Conservation (phyloP, 2,329 filamentous ascomycete species). For the Ophioceras dolichostomum region DNA sequence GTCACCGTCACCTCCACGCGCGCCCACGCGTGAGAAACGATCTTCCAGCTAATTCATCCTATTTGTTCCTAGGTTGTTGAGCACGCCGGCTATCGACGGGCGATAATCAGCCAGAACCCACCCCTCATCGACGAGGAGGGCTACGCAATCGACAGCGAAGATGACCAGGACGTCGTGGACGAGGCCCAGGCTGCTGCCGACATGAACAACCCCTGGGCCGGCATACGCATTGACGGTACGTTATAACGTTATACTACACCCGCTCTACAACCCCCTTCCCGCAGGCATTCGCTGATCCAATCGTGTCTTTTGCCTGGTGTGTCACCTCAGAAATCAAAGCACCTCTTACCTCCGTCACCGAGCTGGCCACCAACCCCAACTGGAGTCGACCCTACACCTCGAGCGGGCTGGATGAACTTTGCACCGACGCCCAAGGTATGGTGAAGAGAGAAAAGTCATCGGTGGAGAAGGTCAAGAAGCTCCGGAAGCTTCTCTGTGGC, state of each 20-base stretch:
- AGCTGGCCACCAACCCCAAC: constrained; percentile 62
- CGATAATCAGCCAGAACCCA: constrained; percentile 64
- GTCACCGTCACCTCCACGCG: no score
- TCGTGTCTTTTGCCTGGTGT: no score
- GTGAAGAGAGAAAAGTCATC: constrained; percentile 64
- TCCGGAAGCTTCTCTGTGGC: constrained; percentile 62
- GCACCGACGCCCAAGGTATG: constrained; percentile 54
- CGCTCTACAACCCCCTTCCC: no score
- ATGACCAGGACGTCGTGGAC: constrained; percentile 51
- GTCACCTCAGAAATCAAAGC: constrained; percentile 51
- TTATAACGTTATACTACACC: no score
- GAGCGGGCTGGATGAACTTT: constrained; percentile 59
- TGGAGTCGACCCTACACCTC: constrained; percentile 65
- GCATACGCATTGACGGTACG: constrained; percentile 59
- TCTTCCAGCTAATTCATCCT: no score
- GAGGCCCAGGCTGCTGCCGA: constrained; percentile 51
- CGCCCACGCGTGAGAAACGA: no score
- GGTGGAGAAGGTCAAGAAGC: constrained; percentile 61
- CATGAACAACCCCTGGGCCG: constrained; percentile 63
- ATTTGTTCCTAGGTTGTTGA: constrained; percentile 60
- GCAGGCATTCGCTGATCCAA: no score
- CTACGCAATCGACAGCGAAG: constrained; percentile 61
- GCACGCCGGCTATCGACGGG: constrained; percentile 59
- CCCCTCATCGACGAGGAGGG: constrained; percentile 65
- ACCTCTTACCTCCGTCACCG: constrained; percentile 62